phyloP scores from a whole-genome alignment of 257 asterid genomes.

The Lithospermum erythrorhizon region DNA sequence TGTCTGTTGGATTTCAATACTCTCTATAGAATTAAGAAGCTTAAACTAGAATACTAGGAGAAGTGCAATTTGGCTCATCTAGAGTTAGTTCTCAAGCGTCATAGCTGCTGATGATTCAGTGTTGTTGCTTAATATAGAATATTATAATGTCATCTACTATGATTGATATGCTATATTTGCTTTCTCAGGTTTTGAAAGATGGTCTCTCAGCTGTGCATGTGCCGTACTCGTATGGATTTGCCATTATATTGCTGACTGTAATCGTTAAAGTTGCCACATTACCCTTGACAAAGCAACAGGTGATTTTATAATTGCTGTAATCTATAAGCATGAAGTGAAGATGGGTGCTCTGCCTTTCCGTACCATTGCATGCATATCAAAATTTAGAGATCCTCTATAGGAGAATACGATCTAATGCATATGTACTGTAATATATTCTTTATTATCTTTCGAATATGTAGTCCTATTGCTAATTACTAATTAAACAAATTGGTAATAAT shows the following conservation, averaged over 20 bases:
- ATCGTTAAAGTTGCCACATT: constrained; percentile 82
- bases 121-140: too few species aligned
- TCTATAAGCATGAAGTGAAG: constrained; percentile 10
- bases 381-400: neutral
- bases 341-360: neutral
- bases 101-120: too few species aligned
- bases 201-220: constrained; percentile 82
- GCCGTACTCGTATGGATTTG: constrained; percentile 94
- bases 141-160: too few species aligned
- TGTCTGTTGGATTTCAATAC: too few species aligned
- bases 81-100: too few species aligned
- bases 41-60: too few species aligned
- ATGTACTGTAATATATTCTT: neutral
- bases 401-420: neutral
- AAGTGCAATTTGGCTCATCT: too few species aligned
- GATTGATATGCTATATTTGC: constrained; percentile 2
- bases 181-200: constrained; percentile 75
- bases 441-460: neutral
- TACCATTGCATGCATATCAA: neutral
- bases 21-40: too few species aligned
- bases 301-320: constrained; percentile 20
- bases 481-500: neutral
- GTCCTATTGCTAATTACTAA: neutral
- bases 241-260: constrained; percentile 84
- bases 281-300: constrained; percentile 99